A percentile compares a stretch with the other conserved stretches of the same genome.
Conservation (phyloP, 176 grass and related monocot genomes). For the Olyra latifolia region DNA sequence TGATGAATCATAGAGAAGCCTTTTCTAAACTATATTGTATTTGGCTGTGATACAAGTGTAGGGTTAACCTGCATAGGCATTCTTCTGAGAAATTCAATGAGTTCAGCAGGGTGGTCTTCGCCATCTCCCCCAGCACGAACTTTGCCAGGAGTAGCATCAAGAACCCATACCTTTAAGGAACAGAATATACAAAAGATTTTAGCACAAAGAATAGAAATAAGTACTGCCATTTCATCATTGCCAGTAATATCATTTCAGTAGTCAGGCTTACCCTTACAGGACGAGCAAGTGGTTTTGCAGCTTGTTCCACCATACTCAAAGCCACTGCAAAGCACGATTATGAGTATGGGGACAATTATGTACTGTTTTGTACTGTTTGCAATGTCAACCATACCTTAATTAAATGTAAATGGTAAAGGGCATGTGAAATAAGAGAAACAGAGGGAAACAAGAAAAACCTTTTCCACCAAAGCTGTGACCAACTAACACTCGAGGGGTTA, state of each 20-base stretch:
- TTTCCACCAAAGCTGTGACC: slow-evolving; percentile 99
- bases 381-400: background rate
- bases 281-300: slow-evolving; percentile 91
- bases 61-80: slow-evolving; percentile 60
- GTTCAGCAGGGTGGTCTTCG: slow-evolving; percentile 94
- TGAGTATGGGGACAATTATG: background rate
- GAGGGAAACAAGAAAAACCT: slow-evolving; percentile 52
- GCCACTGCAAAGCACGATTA: slow-evolving; percentile 59
- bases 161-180: slow-evolving; percentile 84
- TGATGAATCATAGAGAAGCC: background rate
- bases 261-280: slow-evolving; percentile 77
- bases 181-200: slow-evolving; percentile 13
- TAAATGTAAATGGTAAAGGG: background rate
- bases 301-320: slow-evolving; percentile 98
- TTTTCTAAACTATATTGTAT: background rate
- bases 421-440: background rate
- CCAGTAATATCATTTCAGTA: background rate
- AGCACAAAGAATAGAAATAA: slow-evolving; percentile 1
- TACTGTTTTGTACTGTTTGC: background rate
- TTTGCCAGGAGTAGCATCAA: slow-evolving; percentile 97
- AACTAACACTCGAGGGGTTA: slow-evolving; percentile 87
- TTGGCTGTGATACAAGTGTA: background rate
- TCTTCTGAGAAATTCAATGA: slow-evolving; percentile 80
- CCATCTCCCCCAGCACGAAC: slow-evolving; percentile 85
- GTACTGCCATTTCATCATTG: background rate